Base-by-base conservation (phyloP, 768 basidiomycete species). In the Cubamyces sp. region DNA sequence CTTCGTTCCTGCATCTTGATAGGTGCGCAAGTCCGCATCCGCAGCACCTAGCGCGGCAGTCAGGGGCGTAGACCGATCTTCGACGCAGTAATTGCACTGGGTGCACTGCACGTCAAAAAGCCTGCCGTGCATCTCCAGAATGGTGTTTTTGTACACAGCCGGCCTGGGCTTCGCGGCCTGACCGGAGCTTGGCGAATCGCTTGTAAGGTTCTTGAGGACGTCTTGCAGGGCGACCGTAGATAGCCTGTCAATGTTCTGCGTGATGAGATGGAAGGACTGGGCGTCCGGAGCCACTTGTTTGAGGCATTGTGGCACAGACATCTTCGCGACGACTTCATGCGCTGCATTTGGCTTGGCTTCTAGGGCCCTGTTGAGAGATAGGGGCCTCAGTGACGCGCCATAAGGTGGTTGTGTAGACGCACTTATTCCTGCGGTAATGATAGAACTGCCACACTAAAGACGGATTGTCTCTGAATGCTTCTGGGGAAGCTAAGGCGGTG, bases 401-500 rank as follows among this genome's bases (percentile, higher is more conserved):
- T 30, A 12, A 5, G 12, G n/a, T 5, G 15, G 3, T 7, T 30
- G 12, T 4, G 19, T 3, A 23, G 45, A 28, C 5, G n/a, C 53
- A 83, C 82, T 65, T 74, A 72, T 80, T 78, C 53, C 85, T 73
- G 18, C 86, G 76, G 57, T 82, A 81, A 65, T 87, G 85, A 64
- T 86, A 87, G 65, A 86, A 86, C 66, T 86, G 82, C 85, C 84
- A 86, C 7, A 82, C 79, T 5, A 76, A 71, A 16, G 77, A 79
- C 1, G 83, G 85, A 54, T 81, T 74, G n/a, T 73, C 62, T 1
- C 57, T 45, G 70, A 86, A 87, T 1, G 78, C 81, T 62, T 80
- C 74, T 0, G 82, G 84, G 26, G 82, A 82, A 6, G 84, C 84
- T 7, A 86, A 75, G 42, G 73, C 72, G 52, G 76, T 78, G 0